Conservation (phyloP, 306 rosid species). For the Sicyos edulis region DNA sequence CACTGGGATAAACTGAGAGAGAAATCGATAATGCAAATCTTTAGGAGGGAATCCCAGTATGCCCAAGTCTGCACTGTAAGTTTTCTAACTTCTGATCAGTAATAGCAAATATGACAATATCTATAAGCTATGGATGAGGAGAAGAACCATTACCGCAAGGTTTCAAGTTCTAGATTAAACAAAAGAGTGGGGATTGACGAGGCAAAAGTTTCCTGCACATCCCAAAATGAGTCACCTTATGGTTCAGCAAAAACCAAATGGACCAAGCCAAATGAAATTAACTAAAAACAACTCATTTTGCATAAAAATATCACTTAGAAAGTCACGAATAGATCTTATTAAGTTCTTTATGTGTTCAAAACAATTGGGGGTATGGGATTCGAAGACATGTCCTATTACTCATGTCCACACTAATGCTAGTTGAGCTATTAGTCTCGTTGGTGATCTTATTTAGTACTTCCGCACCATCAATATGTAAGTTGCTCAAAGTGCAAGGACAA, state of each 20-base stretch:
- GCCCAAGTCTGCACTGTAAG: constrained; percentile 96
- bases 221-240: constrained; percentile 25
- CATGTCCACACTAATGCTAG: no score
- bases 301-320: background rate
- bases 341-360: no score
- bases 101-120: constrained; percentile 24
- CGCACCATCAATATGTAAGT: background rate
- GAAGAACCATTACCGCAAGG: constrained; percentile 55
- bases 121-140: constrained; percentile 21
- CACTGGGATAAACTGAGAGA: constrained; percentile 84
- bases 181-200: constrained; percentile 64
- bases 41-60: constrained; percentile 78
- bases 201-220: constrained; percentile 83
- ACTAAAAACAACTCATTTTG: background rate
- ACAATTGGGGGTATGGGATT: no score
- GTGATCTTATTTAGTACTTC: background rate
- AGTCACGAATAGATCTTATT: background rate
- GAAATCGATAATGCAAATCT: constrained; percentile 93
- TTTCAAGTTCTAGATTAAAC: constrained; percentile 91
- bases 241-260: background rate
- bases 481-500: background rate
- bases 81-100: constrained; percentile 30
- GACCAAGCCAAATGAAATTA: background rate
- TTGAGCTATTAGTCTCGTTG: no score
- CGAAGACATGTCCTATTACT: no score